Percentiles rank a stretch among this genome's conserved stretches.
phyloP scores from a whole-genome alignment of 2,329 filamentous ascomycete genomes.

The Trichophyton benhamiae region DNA sequence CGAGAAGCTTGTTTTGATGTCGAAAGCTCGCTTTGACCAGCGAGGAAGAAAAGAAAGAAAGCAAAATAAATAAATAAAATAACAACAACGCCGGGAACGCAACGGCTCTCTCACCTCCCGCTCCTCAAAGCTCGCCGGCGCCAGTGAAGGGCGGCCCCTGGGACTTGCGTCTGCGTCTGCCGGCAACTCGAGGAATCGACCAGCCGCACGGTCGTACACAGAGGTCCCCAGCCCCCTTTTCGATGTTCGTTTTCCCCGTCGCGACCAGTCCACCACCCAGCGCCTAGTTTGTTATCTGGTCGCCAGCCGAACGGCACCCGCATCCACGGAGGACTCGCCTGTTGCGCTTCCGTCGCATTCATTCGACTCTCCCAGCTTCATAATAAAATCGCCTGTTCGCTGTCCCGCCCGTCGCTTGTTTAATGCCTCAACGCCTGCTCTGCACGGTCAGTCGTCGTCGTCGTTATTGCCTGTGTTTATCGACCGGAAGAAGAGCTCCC shows the following conservation, averaged over 20 bases:
- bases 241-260: slow-evolving; percentile 1
- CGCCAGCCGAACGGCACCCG: neutral
- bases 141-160: neutral
- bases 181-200: neutral
- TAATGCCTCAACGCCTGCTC: neutral
- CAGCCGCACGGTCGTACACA: neutral
- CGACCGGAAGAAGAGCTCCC: neutral
- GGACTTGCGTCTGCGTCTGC: neutral
- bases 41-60: neutral
- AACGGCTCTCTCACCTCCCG: too few relatives aligned
- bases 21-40: neutral
- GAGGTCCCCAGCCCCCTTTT: neutral
- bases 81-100: too few relatives aligned
- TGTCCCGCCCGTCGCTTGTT: neutral
- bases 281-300: neutral
- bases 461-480: neutral
- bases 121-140: neutral
- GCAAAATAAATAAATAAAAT: neutral
- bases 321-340: neutral
- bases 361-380: neutral
- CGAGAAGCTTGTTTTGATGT: neutral
- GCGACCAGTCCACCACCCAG: neutral
- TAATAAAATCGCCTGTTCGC: neutral
- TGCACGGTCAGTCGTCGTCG: neutral
- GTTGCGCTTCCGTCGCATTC: neutral